phyloP scores from a whole-genome alignment of 768 basidiomycete species.

The Phlebiopsis gigantea region DNA sequence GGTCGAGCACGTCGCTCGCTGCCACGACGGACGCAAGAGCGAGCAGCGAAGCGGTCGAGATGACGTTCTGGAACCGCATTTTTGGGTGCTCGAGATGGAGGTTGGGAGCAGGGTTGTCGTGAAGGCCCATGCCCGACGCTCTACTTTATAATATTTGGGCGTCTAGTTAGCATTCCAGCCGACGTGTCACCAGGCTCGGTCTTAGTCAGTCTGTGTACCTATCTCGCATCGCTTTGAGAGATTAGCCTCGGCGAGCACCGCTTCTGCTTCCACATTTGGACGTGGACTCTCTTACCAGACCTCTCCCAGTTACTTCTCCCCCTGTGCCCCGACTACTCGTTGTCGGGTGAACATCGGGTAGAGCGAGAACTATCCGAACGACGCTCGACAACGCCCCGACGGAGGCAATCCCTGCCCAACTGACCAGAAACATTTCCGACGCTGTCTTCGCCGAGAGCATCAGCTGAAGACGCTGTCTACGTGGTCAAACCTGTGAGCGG shows the following conservation, averaged over 20 bases:
- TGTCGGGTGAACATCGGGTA: not conserved
- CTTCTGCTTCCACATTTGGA: not conserved
- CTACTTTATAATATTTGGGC: conserved; percentile 3
- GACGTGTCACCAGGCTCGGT: conserved; percentile 6
- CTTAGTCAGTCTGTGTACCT: not conserved
- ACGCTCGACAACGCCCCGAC: conserved; percentile 5
- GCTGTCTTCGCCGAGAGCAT: not conserved
- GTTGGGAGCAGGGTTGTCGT: not conserved
- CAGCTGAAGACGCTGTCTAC: conserved; percentile 1
- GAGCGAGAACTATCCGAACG: conserved; percentile 7
- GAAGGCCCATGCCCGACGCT: not conserved
- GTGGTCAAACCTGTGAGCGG: not conserved
- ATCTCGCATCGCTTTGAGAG: too few species aligned
- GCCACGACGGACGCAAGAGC: conserved; percentile 48
- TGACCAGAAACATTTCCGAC: not conserved
- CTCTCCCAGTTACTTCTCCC: not conserved
- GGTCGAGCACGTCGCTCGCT: conserved; percentile 76
- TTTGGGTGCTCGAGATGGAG: conserved; percentile 18
- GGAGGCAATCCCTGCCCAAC: not conserved
- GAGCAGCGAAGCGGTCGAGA: conserved; percentile 47
- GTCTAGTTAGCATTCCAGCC: not conserved
- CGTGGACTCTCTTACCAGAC: not conserved
- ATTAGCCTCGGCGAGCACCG: too few species aligned
- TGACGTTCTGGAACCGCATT: conserved; percentile 59
- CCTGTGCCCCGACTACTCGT: not conserved